Evolutionary conservation across 805 yeast genomes (phyloP).

Genomic region (Ogataea siamensis): DNA sequence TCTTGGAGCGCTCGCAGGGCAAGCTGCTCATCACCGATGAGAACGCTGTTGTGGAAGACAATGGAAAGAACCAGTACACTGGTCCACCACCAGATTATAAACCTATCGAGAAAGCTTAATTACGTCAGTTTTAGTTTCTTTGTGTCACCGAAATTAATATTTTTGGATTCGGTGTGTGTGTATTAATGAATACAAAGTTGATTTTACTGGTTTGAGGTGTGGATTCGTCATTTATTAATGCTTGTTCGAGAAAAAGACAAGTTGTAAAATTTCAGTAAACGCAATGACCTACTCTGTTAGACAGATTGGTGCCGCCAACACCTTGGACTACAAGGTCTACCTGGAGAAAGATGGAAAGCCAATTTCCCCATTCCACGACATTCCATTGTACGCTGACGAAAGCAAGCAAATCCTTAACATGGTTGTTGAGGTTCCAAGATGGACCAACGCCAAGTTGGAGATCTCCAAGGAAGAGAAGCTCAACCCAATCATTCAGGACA

Average conservation of each 20-base stretch:
- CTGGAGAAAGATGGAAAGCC: conserved; percentile 92
- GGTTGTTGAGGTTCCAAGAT: conserved; percentile 95
- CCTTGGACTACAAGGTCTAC: conserved; percentile 88
- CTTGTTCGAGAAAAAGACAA: conserved; percentile 9
- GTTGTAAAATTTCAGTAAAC: neutral
- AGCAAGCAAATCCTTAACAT: conserved; percentile 78
- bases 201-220: conserved; percentile 7
- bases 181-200: neutral
- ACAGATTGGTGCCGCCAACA: conserved; percentile 93
- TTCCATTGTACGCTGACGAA: conserved; percentile 90
- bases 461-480: conserved; percentile 78
- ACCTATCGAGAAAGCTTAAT: conserved; percentile 29
- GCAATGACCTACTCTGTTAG: conserved; percentile 80
- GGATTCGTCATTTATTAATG: neutral
- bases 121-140: conserved; percentile 19
- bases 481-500: conserved; percentile 96
- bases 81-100: conserved; percentile 75
- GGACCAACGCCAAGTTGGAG: conserved; percentile 97
- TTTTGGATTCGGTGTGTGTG: conserved; percentile 1
- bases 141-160: conserved; percentile 24
- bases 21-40: conserved; percentile 56
- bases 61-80: conserved; percentile 49
- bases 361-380: conserved; percentile 93
- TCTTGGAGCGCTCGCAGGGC: conserved; percentile 55
- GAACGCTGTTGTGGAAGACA: conserved; percentile 56